Base-by-base conservation (phyloP, 1,284 basidiomycete species). In the Bjerkandera adusta region DNA sequence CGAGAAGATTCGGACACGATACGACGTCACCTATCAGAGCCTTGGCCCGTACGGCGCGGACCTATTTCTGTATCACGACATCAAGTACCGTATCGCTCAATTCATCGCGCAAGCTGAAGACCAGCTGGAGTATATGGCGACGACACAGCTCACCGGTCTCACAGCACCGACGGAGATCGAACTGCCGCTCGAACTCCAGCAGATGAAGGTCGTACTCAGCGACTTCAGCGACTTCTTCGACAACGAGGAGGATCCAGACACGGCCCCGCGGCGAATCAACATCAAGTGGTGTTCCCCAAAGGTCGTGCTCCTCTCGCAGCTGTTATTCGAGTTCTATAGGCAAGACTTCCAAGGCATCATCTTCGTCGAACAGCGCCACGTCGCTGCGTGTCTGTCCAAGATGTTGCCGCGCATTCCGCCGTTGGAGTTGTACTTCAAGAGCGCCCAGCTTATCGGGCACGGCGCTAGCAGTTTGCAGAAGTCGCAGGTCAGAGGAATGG, bases 311-410 rank as follows among this genome's bases (percentile, higher is more conserved):
- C 71, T 92, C 21, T 70, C 83, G 13, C 74, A 83, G 22, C 64
- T 84, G 37, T 71, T 92, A 11, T 66, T 75, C n/a, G 67, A 69
- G 15, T 74, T 83, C 57, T 67, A 76, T 29, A 71, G 72, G 22
- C 58, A 70, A 1, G 67, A 71, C 4, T 89, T 92, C 57, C 89
- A 89, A 57, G 81, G 79, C 8, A 92, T 93, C 50, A 72, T 93
- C 22, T 94, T 94, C 59, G 88, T 89, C 7, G 81, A 91, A 53
- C 88, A 90, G 59, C 75, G 90, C 5, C 86, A 90, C 55, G 74
- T 87, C 15, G 91, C 89, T 2, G 68, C 75, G n/a, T 79, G 79
- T 37, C 70, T 94, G 5, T 73, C 85, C 1, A 77, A 70, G 57
- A 64, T 91, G 18, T 67, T 94, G 3, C 70, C 76, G 1, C 73